A percentile compares a stretch with the other conserved stretches of the same genome.
Conservation (phyloP, 139 green algal genomes). For the Tetradesmus obliquus region DNA sequence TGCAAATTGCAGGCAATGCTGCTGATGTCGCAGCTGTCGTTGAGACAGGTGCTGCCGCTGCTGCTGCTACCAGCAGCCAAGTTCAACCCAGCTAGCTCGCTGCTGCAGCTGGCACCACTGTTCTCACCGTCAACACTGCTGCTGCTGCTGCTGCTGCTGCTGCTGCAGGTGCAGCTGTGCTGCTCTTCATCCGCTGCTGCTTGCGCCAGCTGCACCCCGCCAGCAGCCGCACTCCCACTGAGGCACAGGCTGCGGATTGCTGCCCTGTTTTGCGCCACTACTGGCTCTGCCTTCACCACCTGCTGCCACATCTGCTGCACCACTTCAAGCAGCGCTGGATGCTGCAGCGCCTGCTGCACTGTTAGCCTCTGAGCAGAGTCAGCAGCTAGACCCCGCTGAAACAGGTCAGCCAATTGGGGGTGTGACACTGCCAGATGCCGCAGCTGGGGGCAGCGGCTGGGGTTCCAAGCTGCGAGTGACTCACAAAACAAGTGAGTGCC, state of each 20-base stretch:
- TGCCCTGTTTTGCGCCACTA: not conserved
- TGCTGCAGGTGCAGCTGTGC: not conserved
- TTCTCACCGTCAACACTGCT: not conserved
- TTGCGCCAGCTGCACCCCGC: not conserved
- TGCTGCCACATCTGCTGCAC: not conserved
- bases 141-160: not conserved
- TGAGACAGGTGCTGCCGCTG: not conserved
- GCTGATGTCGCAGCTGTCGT: too few species aligned
- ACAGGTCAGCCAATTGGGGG: not conserved
- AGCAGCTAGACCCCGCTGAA: not conserved
- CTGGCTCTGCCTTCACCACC: not conserved
- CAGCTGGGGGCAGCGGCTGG: not conserved
- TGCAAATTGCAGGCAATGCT: not conserved
- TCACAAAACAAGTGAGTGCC: not conserved
- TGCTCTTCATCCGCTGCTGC: not conserved
- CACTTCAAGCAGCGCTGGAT: not conserved
- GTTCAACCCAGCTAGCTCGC: not conserved
- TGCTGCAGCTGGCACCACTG: not conserved
- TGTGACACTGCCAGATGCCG: not conserved
- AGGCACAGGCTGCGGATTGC: not conserved
- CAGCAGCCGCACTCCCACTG: not conserved
- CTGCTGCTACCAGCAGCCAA: not conserved
- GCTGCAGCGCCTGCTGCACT: not conserved
- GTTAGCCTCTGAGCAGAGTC: not conserved
- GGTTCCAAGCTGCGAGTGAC: not conserved